Conservation (phyloP, 345 rosid genomes). For the Chamaenerion angustifolium region DNA sequence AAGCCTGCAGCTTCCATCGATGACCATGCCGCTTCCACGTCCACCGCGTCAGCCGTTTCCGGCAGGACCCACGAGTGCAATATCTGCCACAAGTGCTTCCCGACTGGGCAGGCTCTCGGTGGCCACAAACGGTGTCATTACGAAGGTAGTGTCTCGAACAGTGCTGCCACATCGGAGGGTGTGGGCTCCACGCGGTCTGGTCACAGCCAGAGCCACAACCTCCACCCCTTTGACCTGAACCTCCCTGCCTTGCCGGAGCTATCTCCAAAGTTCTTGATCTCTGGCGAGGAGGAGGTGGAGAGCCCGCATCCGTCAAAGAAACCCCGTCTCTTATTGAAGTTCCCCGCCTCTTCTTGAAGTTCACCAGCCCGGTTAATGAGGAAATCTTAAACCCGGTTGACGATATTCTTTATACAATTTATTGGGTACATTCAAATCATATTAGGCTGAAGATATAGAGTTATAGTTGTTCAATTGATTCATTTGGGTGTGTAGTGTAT, state of each 20-base stretch:
- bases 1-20: conserved; percentile 23
- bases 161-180: conserved; percentile 22
- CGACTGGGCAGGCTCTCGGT: conserved; percentile 65
- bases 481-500: no score
- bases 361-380: background rate
- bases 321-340: conserved; percentile 17
- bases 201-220: conserved; percentile 23
- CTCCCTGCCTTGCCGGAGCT: conserved; percentile 12
- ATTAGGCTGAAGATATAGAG: background rate
- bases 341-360: conserved; percentile 9
- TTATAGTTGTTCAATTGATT: background rate
- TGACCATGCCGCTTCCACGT: conserved; percentile 20
- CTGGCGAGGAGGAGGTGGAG: conserved; percentile 20
- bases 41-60: conserved; percentile 2
- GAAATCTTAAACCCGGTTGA: background rate
- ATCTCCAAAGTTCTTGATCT: conserved; percentile 12
- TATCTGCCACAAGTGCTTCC: conserved; percentile 51
- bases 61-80: conserved; percentile 53
- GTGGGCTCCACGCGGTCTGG: conserved; percentile 42
- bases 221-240: conserved; percentile 10
- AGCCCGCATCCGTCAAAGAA: conserved; percentile 32
- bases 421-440: background rate
- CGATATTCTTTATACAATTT: background rate
- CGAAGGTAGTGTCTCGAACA: conserved; percentile 23
- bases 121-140: conserved; percentile 75